Conservation (phyloP, 164 flowering plant genomes). For the Magnolia officinalis region DNA sequence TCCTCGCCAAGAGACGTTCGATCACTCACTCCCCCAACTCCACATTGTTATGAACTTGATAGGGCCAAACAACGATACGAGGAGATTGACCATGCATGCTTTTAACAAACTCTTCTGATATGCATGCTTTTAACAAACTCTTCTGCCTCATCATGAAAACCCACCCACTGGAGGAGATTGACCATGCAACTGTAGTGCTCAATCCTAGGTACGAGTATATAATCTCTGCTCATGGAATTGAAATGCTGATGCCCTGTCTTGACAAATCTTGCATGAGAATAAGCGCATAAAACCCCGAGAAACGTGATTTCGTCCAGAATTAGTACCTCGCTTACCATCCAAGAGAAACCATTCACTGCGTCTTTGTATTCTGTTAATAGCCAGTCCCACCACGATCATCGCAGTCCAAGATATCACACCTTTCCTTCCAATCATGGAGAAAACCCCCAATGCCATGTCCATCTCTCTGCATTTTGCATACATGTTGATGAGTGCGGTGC, state of each 20-base stretch:
- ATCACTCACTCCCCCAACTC: not conserved
- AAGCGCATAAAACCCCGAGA: slow-evolving; percentile 1
- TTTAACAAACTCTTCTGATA: not conserved
- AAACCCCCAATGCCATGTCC: not conserved
- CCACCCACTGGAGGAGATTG: slow-evolving; percentile 5
- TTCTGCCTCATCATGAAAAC: not conserved
- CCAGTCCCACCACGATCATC: slow-evolving; percentile 1
- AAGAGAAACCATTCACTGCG: not conserved
- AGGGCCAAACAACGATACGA: not conserved
- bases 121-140: not conserved
- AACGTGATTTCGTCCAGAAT: not conserved
- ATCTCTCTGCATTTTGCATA: slow-evolving; percentile 3
- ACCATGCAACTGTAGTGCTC: slow-evolving; percentile 12
- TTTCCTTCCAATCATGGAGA: not conserved
- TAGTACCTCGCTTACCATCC: not conserved
- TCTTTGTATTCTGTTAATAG: not conserved
- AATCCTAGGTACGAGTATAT: not conserved
- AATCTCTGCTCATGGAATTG: not conserved
- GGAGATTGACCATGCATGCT: not conserved
- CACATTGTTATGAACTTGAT: not conserved
- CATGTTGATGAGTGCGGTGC: slow-evolving; percentile 6
- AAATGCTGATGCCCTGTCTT: not conserved
- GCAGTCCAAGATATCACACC: slow-evolving; percentile 7
- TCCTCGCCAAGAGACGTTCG: not conserved
- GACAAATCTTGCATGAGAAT: slow-evolving; percentile 6